These are phyloP conservation scores for Hygrophoropsis aurantiaca DNA, from an alignment of 768 basidiomycete genomes.

Conservation along the genomic window DNA sequence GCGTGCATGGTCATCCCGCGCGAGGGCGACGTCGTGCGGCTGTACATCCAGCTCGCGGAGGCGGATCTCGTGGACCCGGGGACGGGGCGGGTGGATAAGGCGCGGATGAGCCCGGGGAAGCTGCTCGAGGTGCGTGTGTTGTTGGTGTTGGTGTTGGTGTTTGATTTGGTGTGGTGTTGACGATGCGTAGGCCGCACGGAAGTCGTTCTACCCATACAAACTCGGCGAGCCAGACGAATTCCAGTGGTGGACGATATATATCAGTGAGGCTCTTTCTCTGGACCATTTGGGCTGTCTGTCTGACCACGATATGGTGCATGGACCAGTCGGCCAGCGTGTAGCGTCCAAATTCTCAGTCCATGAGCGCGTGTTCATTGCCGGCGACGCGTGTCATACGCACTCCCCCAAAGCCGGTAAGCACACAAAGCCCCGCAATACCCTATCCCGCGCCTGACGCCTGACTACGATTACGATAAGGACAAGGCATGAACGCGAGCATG, in stretches of 20 bases:
- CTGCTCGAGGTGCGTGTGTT: constrained; percentile 47
- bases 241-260: constrained; percentile 76
- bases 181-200: constrained; percentile 47
- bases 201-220: constrained; percentile 55
- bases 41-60: constrained; percentile 69
- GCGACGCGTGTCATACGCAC: constrained; percentile 74
- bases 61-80: constrained; percentile 41
- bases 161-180: not conserved
- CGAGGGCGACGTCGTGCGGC: constrained; percentile 62
- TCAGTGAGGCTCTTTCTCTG: constrained; percentile 41
- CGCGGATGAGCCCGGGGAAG: constrained; percentile 45
- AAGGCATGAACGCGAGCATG: constrained; percentile 80
- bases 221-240: constrained; percentile 48
- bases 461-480: constrained; percentile 41
- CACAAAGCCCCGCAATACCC: too few relatives aligned
- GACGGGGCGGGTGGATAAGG: constrained; percentile 55
- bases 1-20: constrained; percentile 79
- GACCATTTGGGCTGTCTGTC: not conserved
- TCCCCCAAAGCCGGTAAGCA: constrained; percentile 60
- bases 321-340: constrained; percentile 70
- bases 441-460: too few relatives aligned
- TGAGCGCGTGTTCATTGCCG: constrained; percentile 74
- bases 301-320: not conserved
- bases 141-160: not conserved
- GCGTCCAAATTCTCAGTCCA: constrained; percentile 59